These are phyloP conservation scores for Pythium diclinum DNA, from an alignment of 352 stramenopile genomes.

Conservation along the genomic window DNA sequence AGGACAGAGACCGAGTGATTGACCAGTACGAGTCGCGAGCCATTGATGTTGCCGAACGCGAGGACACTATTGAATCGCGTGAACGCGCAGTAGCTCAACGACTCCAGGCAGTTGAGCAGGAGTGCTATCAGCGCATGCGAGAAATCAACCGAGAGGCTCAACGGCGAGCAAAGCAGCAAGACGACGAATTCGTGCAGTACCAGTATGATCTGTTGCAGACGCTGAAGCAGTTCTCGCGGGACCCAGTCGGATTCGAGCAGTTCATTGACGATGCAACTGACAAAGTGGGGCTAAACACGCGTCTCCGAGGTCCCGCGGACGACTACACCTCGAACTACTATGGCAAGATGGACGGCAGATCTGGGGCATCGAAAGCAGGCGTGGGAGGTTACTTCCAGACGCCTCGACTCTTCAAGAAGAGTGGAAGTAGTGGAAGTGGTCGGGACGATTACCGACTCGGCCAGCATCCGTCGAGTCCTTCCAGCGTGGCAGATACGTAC, in stretches of 20 bases:
- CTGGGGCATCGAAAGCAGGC: background rate
- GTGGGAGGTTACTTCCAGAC: background rate
- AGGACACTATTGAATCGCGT: constrained; percentile 13
- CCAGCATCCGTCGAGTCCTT: background rate
- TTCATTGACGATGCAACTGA: background rate
- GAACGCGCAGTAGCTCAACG: constrained; percentile 11
- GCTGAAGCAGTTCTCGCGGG: constrained; percentile 22
- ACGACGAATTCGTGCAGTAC: constrained; percentile 15
- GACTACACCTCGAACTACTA: background rate
- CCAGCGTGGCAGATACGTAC: background rate
- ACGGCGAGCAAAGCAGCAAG: constrained; percentile 20
- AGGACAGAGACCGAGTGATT: background rate
- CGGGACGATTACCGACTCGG: background rate
- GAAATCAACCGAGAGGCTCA: constrained; percentile 17
- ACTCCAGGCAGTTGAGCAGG: constrained; percentile 14
- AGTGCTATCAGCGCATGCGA: constrained; percentile 12
- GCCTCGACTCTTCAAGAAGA: background rate
- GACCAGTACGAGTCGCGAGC: constrained; percentile 12
- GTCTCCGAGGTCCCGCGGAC: background rate
- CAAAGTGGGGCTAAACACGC: background rate
- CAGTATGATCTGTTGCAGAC: constrained; percentile 25
- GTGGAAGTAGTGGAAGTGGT: background rate
- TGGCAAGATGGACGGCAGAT: background rate
- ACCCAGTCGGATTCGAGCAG: background rate
- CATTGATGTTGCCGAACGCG: constrained; percentile 13